These are phyloP conservation scores for Penicillium concentricum DNA, from an alignment of 2,329 filamentous ascomycete genomes.

Conservation along the genomic window DNA sequence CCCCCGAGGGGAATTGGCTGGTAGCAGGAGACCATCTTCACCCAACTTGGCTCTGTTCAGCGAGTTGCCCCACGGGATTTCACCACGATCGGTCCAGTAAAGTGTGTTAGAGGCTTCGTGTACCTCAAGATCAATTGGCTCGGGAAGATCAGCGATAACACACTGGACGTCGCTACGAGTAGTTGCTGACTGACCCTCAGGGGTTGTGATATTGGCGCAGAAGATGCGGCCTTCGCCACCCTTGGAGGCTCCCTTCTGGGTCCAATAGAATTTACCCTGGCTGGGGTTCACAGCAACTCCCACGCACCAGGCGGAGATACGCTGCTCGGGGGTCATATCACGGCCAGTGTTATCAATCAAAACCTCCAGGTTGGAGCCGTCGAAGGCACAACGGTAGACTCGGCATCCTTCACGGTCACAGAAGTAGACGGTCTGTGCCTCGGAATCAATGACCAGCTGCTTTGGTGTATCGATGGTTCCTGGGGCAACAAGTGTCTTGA, in stretches of 20 bases:
- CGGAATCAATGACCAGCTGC: slow-evolving; percentile 37
- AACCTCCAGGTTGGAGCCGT: slow-evolving; percentile 28
- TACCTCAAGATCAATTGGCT: slow-evolving; percentile 59
- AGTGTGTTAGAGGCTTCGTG: slow-evolving; percentile 47
- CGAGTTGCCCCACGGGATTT: slow-evolving; percentile 55
- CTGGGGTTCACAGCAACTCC: slow-evolving; percentile 52
- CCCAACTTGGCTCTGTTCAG: slow-evolving; percentile 44
- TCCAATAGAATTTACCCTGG: slow-evolving; percentile 57
- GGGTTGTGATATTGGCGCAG: slow-evolving; percentile 47
- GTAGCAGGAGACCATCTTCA: slow-evolving; percentile 1
- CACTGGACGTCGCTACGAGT: slow-evolving; percentile 45
- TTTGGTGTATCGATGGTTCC: slow-evolving; percentile 54
- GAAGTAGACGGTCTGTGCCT: slow-evolving; percentile 37
- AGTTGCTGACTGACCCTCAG: slow-evolving; percentile 32
- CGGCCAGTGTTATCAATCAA: slow-evolving; percentile 34
- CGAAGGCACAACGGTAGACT: slow-evolving; percentile 37
- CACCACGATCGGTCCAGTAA: slow-evolving; percentile 63
- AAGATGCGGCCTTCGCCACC: slow-evolving; percentile 55
- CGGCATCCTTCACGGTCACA: slow-evolving; percentile 46
- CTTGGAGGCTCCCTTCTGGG: slow-evolving; percentile 59
- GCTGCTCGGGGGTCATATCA: slow-evolving; percentile 30
- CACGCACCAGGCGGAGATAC: slow-evolving; percentile 52
- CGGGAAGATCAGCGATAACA: slow-evolving; percentile 49
- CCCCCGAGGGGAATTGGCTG: not conserved
- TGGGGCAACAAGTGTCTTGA: slow-evolving; percentile 42